These are phyloP conservation scores for Tripterygium wilfordii DNA, from an alignment of 177 flowering plant species.

Conservation along the genomic window DNA sequence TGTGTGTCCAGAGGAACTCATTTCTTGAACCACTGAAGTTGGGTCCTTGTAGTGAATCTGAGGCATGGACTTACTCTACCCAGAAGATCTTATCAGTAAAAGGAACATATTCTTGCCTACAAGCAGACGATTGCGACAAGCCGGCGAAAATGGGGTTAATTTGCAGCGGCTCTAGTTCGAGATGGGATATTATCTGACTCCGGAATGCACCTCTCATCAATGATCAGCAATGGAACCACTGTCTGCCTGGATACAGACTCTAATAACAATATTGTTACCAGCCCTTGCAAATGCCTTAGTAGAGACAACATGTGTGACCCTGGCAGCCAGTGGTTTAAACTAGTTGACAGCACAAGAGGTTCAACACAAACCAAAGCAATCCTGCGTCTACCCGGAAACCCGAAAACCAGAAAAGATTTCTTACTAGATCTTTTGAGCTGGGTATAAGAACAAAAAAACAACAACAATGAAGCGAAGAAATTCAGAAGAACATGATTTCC, in stretches of 20 bases:
- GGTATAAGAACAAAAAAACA: too few species aligned
- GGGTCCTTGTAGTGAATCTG: slow-evolving; percentile 64
- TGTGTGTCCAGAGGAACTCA: slow-evolving; percentile 48
- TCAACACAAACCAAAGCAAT: neutral
- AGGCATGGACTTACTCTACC: slow-evolving; percentile 57
- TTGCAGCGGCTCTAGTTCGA: slow-evolving; percentile 35
- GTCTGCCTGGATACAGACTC: slow-evolving; percentile 71
- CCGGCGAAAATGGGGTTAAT: slow-evolving; percentile 46
- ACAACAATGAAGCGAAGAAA: too few species aligned
- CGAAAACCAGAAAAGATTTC: too few species aligned
- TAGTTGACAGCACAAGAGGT: slow-evolving; percentile 44
- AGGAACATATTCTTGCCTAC: slow-evolving; percentile 60
- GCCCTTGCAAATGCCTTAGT: slow-evolving; percentile 55
- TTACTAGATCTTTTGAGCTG: too few species aligned
- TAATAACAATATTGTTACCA: slow-evolving; percentile 39
- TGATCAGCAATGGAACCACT: slow-evolving; percentile 18
- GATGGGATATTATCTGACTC: slow-evolving; percentile 68
- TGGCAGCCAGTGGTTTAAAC: slow-evolving; percentile 82
- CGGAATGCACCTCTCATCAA: slow-evolving; percentile 66
- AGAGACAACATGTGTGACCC: slow-evolving; percentile 57
- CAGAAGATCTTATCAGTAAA: slow-evolving; percentile 30
- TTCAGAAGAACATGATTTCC: too few species aligned
- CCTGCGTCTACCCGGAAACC: neutral
- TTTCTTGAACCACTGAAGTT: slow-evolving; percentile 38
- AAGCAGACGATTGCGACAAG: slow-evolving; percentile 39